Percentiles rank a stretch among this genome's conserved stretches.
Conservation (phyloP, 2,329 filamentous ascomycete species). For the Pyrenophora tritici-repentis region DNA sequence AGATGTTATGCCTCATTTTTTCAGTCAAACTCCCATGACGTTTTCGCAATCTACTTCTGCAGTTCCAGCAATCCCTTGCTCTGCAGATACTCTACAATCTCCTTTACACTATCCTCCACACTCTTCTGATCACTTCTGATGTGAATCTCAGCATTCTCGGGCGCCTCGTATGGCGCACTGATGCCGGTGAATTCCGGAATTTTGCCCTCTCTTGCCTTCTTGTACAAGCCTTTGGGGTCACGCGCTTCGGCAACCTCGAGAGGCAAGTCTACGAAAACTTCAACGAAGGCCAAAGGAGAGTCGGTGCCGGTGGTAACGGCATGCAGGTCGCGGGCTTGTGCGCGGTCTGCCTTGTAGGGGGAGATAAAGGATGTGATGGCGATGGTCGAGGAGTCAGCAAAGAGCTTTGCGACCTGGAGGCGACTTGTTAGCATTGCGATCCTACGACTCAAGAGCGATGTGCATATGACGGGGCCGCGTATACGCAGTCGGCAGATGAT, state of each 20-base stretch:
- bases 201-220: constrained; percentile 89
- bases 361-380: constrained; percentile 97
- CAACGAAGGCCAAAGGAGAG: constrained; percentile 80
- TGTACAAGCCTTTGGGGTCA: constrained; percentile 97
- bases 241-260: constrained; percentile 91
- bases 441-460: too few relatives aligned
- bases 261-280: constrained; percentile 91
- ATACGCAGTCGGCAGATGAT: not conserved
- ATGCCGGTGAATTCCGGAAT: constrained; percentile 98
- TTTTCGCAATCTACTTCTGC: constrained; percentile 6
- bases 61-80: constrained; percentile 66
- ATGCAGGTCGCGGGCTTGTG: constrained; percentile 81
- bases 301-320: constrained; percentile 60
- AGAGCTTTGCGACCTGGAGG: constrained; percentile 82
- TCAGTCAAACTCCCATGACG: too few relatives aligned
- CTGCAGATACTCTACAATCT: constrained; percentile 81
- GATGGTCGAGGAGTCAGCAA: constrained; percentile 85
- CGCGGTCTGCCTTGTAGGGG: constrained; percentile 85
- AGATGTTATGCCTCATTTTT: too few relatives aligned
- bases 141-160: constrained; percentile 81
- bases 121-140: constrained; percentile 81
- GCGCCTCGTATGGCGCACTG: constrained; percentile 92
- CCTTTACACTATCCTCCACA: constrained; percentile 84
- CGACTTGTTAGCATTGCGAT: not conserved
- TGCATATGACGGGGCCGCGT: too few relatives aligned